A percentile compares a stretch with the other conserved stretches of the same genome.
These are phyloP conservation scores for Parmelia sp. DNA, from an alignment of 495 filamentous ascomycete species.

Conservation along the genomic window DNA sequence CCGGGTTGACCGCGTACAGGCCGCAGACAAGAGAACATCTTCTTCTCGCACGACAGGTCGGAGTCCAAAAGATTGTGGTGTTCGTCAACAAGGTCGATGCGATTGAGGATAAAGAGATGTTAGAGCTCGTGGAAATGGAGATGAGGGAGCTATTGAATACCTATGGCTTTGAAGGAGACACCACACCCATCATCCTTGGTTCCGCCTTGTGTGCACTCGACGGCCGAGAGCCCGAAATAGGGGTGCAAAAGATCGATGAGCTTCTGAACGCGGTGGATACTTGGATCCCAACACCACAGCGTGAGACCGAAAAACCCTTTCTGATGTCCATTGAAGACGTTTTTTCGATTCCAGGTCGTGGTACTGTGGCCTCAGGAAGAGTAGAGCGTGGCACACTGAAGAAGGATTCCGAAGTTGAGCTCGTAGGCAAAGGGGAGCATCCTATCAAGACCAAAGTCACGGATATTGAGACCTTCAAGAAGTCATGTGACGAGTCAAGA, in stretches of 20 bases:
- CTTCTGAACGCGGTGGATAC: constrained; percentile 84
- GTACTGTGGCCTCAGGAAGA: constrained; percentile 92
- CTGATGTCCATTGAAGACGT: constrained; percentile 98
- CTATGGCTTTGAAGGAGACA: constrained; percentile 97
- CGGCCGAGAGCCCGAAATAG: constrained; percentile 77
- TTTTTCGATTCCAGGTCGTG: constrained; percentile 96
- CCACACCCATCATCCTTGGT: constrained; percentile 92
- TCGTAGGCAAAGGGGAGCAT: constrained; percentile 66
- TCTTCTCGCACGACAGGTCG: constrained; percentile 93
- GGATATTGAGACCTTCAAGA: constrained; percentile 99
- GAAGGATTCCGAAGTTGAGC: constrained; percentile 87
- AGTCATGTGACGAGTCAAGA: constrained; percentile 86
- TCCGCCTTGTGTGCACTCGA: constrained; percentile 96
- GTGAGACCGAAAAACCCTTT: constrained; percentile 94
- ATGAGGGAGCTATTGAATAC: constrained; percentile 91
- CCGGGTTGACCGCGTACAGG: constrained; percentile 38
- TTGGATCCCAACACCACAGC: constrained; percentile 92
- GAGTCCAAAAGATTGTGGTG: constrained; percentile 94
- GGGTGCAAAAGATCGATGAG: constrained; percentile 75
- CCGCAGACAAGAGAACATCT: constrained; percentile 98
- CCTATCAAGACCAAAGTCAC: constrained; percentile 97
- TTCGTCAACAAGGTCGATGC: constrained; percentile 99
- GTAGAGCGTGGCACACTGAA: constrained; percentile 93
- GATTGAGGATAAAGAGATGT: constrained; percentile 95
- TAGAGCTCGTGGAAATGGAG: constrained; percentile 99